Conservation (phyloP, 2,329 filamentous ascomycete species). For the Corniculantispora saksenae region DNA sequence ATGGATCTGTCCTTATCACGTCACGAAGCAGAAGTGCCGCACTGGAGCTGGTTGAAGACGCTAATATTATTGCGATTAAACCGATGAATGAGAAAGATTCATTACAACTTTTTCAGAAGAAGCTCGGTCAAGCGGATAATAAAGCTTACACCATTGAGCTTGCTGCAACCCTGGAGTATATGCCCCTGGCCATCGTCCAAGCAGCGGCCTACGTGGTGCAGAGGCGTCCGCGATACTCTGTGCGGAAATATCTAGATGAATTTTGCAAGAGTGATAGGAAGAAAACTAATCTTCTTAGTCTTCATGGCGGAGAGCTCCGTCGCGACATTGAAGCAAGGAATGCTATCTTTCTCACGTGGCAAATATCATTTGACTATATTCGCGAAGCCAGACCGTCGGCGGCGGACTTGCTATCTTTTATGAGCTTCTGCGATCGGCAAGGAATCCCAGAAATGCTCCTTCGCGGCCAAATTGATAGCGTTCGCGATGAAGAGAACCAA, state of each 20-base stretch:
- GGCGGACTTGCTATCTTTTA: no score
- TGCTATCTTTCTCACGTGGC: slow-evolving; percentile 32
- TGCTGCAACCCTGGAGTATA: no score
- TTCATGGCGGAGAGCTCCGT: slow-evolving; percentile 27
- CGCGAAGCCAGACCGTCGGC: slow-evolving; percentile 22
- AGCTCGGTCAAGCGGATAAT: slow-evolving; percentile 28
- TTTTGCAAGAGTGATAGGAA: slow-evolving; percentile 31
- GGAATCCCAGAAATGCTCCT: slow-evolving; percentile 19
- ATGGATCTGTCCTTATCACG: no score
- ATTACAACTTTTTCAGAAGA: slow-evolving; percentile 23
- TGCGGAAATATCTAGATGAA: slow-evolving; percentile 33
- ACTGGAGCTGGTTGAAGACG: slow-evolving; percentile 19
- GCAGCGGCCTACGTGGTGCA: no score
- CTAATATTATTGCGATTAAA: slow-evolving; percentile 19
- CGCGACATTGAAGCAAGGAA: slow-evolving; percentile 28
- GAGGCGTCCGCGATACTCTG: slow-evolving; percentile 24
- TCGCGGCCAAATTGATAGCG: slow-evolving; percentile 17
- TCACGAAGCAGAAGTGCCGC: slow-evolving; percentile 17
- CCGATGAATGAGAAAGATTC: slow-evolving; percentile 22
- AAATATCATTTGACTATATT: slow-evolving; percentile 35
- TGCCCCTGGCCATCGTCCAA: no score
- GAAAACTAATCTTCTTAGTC: slow-evolving; percentile 28
- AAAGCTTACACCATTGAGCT: slow-evolving; percentile 31
- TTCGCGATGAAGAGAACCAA: neutral
- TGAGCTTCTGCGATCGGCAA: slow-evolving; percentile 11